Base-by-base conservation (phyloP, 352 stramenopile species). In the Pythium myriotylum region DNA sequence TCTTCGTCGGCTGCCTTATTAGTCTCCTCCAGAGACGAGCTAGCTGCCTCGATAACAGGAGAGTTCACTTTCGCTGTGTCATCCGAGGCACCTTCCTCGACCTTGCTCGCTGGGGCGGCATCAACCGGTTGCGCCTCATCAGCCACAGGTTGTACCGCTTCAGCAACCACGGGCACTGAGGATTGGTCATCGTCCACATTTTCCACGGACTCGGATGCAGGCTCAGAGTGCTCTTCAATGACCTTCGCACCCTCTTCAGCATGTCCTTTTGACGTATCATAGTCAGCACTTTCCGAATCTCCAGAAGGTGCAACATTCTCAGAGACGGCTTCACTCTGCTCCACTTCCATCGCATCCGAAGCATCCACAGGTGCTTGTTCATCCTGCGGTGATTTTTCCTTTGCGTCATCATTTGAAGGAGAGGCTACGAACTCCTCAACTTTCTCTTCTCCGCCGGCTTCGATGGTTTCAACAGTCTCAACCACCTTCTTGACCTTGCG, bases 401-500 rank as follows among this genome's bases (percentile, higher is more conserved):
- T 42, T 7, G 54, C 32, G 10, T 3, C 4, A 16, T 47, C 26
- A 17, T 12, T 19, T 8, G n/a, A 35, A 7, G 33, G 23, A 29
- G 53, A 10, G 23, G 6, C 56, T 47, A 23, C 41, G 54, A 27
- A 51, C 19, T 61, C 39, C 17, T 68, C 54, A n/a, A 67, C 48
- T 37, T 73, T 51, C 6, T 67, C 48, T 2, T 48, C 41, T 23
- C 13, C 41, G 8, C 23, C 37, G 19, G 10, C 17, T 54, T 48
- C 14, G 33, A 40, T 13, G 9, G 35, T 33, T 35, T 51, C 48
- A 19, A 35, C 65, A 23, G 52, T 23, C 7, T 49, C 20, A 10
- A 62, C 35, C n/a, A 43, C 46, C 48, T 50, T 57, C 20, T n/a
- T 43, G 13, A 67, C 52, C 46, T 56, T 62, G 9, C 55, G 32